Base-by-base conservation (phyloP, 768 basidiomycete species). In the Kwoniella mangroviensis region DNA sequence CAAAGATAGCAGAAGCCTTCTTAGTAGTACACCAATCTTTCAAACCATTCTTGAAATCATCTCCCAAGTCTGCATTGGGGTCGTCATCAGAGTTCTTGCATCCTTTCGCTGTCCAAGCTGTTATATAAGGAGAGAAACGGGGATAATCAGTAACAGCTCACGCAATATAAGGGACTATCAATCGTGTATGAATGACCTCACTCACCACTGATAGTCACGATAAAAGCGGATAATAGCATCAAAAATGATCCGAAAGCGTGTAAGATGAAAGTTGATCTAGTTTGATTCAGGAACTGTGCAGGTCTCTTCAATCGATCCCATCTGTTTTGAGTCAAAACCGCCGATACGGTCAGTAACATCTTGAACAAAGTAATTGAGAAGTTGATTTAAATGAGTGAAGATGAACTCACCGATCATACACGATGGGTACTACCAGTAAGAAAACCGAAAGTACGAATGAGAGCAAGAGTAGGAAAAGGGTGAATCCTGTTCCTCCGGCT, bases 1-100 rank as follows among this genome's bases (percentile, higher is more conserved):
- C 90, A 84, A 98, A 97, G 56, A 95, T 88, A 4, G 89, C 89
- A 0, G 88, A 92, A 2, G 94, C 94, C 76, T 93, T 94, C 85
- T 97, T 98, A 7, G 94, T 95, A 72, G 86, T 89, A 83, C 94
- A 98, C 92, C 92, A 97, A 0, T 91, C 89, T 3, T 87, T 84
- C 2, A 98, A 85, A 21, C 85, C 92, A 4, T 86, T 85, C 72
- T 87, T 87, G 81, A 91, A 98, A 19, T 65, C 73, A 68, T 86
- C 87, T 21, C 91, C 90, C 13, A 88, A 86, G 60, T 86, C 85
- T 0, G 89, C 90, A 80, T 93, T 87, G 4, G 94, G 95, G 75
- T 97, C 94, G 3, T 91, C 88, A 62, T 85, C 85, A 0, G 93
- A 81, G 72, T 96, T 86, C 83, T 96, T 96, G 85, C 94, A 98